Conservation (phyloP, 2,329 filamentous ascomycete genomes). For the Xylaria sp. region DNA sequence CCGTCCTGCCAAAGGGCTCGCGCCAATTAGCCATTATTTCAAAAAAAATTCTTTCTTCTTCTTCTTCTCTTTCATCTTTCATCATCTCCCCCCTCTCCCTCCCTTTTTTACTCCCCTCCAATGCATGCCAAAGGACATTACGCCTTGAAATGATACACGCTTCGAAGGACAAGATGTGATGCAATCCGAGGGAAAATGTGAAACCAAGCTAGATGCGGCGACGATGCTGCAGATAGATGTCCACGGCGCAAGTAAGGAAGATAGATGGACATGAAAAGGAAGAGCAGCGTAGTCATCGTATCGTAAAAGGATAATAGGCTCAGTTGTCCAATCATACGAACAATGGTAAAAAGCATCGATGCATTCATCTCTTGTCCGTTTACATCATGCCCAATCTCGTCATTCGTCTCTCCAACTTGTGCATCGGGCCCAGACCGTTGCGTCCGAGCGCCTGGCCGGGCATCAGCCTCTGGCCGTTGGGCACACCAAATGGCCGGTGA, state of each 20-base stretch:
- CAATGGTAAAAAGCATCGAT: neutral
- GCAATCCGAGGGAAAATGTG: neutral
- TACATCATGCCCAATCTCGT: constrained; percentile 54
- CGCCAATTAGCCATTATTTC: too few species aligned
- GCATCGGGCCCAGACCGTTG: constrained; percentile 33
- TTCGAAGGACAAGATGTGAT: too few species aligned
- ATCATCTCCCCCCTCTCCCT: too few species aligned
- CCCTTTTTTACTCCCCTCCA: too few species aligned
- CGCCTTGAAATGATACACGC: too few species aligned
- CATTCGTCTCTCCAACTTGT: constrained; percentile 58
- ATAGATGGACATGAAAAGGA: neutral
- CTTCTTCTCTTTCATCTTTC: too few species aligned
- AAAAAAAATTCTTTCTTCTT: too few species aligned
- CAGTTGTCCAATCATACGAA: neutral
- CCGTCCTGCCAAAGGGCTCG: too few species aligned
- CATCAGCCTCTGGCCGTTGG: constrained; percentile 31
- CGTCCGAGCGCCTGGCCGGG: constrained; percentile 35
- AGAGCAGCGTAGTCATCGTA: constrained; percentile 12
- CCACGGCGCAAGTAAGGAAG: too few species aligned
- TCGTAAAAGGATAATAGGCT: neutral
- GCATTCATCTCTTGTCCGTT: neutral
- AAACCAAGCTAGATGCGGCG: constrained; percentile 12
- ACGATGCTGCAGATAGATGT: neutral
- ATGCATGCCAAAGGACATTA: too few species aligned
- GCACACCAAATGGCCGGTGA: constrained; percentile 33